phyloP scores from a whole-genome alignment of 371 early-diverging fungal genomes.

The Mortierella sp. region DNA sequence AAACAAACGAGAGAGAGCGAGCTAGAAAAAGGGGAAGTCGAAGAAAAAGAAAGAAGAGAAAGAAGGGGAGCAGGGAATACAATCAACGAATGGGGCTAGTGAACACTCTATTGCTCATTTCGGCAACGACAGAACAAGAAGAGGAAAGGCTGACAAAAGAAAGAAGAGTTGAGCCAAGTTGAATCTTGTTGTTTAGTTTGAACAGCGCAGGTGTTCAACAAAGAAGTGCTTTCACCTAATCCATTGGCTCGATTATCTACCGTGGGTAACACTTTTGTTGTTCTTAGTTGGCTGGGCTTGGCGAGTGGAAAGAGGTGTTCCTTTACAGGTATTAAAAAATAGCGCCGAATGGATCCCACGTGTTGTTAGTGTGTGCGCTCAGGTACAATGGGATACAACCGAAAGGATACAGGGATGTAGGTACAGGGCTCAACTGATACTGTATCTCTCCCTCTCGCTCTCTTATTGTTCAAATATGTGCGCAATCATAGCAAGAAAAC shows the following conservation, averaged over 20 bases:
- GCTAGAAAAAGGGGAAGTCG: no score
- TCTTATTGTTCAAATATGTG: not conserved
- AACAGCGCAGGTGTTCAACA: no score
- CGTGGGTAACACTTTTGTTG: not conserved
- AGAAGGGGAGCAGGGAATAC: not conserved
- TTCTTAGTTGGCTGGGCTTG: not conserved
- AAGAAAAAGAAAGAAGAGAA: not conserved
- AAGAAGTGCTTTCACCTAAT: no score
- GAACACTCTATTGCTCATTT: not conserved
- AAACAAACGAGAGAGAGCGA: not conserved
- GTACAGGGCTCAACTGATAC: slow-evolving; percentile 1
- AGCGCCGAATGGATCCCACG: not conserved
- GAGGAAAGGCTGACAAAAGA: not conserved
- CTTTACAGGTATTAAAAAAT: not conserved
- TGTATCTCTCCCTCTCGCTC: not conserved
- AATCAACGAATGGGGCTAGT: not conserved
- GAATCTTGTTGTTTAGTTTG: no score
- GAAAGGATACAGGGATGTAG: not conserved
- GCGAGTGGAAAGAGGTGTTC: not conserved
- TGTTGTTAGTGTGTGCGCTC: not conserved
- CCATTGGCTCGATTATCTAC: no score
- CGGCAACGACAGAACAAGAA: not conserved
- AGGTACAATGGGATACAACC: not conserved
- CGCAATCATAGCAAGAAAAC: not conserved
- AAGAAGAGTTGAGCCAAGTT: no score